These are phyloP conservation scores for Ascobolus immersus DNA, from an alignment of 495 filamentous ascomycete genomes.

Conservation along the genomic window DNA sequence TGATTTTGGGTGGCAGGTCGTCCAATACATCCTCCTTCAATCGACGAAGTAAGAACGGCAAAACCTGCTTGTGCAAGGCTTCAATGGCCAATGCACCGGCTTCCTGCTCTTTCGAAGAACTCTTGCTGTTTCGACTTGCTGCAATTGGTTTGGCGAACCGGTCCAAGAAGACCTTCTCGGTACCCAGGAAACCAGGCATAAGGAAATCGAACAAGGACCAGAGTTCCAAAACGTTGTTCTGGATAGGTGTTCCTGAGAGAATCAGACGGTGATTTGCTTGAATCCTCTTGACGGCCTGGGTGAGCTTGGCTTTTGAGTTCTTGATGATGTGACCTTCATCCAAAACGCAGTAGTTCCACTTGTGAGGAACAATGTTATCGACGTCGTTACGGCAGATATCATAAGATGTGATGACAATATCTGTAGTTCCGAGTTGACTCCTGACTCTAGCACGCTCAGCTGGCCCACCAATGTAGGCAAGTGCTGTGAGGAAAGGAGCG, in stretches of 20 bases:
- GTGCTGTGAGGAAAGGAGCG: slow-evolving; percentile 71
- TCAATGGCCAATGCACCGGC: slow-evolving; percentile 88
- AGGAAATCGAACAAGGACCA: slow-evolving; percentile 98
- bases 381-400: slow-evolving; percentile 89
- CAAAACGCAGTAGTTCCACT: slow-evolving; percentile 91
- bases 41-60: slow-evolving; percentile 86
- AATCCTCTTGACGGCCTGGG: slow-evolving; percentile 65
- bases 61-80: slow-evolving; percentile 87
- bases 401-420: slow-evolving; percentile 91
- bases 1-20: slow-evolving; percentile 89
- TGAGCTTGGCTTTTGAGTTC: slow-evolving; percentile 86
- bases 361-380: slow-evolving; percentile 54
- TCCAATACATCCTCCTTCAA: slow-evolving; percentile 95
- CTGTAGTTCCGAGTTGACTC: slow-evolving; percentile 41
- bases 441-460: slow-evolving; percentile 45
- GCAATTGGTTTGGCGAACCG: slow-evolving; percentile 95
- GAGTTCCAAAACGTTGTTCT: slow-evolving; percentile 93
- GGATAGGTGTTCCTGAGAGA: slow-evolving; percentile 87
- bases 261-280: slow-evolving; percentile 83
- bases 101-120: slow-evolving; percentile 94
- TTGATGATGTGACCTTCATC: slow-evolving; percentile 98
- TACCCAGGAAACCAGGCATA: slow-evolving; percentile 96
- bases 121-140: slow-evolving; percentile 78
- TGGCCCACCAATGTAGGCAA: slow-evolving; percentile 75
- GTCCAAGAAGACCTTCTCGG: slow-evolving; percentile 93